These are phyloP conservation scores for Erigeron canadensis DNA, from an alignment of 129 eudicot genomes.

Conservation along the genomic window DNA sequence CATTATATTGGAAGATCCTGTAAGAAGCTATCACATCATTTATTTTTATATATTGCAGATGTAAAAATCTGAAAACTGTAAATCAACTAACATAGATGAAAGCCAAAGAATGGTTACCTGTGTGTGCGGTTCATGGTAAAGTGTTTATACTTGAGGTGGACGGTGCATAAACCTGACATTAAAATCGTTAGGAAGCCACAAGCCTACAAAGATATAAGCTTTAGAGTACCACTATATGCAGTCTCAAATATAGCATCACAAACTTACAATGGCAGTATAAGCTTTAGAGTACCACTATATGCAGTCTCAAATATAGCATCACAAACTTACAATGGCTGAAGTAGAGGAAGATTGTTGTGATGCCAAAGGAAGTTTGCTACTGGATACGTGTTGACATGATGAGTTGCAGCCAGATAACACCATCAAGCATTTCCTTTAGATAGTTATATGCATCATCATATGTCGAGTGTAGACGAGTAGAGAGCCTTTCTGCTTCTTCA, in stretches of 20 bases:
- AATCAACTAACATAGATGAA: neutral
- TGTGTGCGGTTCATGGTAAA: neutral
- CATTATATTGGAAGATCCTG: neutral
- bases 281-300: neutral
- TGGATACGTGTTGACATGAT: neutral
- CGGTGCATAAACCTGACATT: neutral
- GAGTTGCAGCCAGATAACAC: neutral
- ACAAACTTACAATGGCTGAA: slow-evolving; percentile 6
- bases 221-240: neutral
- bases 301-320: neutral
- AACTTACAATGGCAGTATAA: too few relatives aligned
- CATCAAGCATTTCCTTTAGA: neutral
- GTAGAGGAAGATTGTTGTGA: neutral
- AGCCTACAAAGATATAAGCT: neutral
- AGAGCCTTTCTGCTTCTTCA: neutral
- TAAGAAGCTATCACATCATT: too few relatives aligned
- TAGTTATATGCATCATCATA: too few relatives aligned
- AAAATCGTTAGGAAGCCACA: neutral
- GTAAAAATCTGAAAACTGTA: neutral
- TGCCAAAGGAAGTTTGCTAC: neutral
- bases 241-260: neutral
- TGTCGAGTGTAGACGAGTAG: neutral
- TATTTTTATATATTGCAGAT: neutral
- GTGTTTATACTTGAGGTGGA: neutral
- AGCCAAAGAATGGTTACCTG: neutral